Base-by-base conservation (phyloP, 2,329 filamentous ascomycete species). In the Chaetomium strumarium region DNA sequence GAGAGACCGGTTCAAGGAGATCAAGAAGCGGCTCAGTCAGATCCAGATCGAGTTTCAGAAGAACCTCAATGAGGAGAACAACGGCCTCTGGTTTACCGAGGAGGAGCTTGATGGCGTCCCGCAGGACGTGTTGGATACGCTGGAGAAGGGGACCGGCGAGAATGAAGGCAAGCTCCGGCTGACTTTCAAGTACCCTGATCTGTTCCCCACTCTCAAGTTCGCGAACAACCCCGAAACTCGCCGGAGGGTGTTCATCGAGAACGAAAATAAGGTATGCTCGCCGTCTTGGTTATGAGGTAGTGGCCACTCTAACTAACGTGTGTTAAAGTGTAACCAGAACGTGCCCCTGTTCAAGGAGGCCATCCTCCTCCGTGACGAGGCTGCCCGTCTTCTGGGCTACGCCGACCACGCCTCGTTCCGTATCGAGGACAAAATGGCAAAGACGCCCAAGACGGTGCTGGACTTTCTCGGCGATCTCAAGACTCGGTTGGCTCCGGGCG, bases 351-450 rank as follows among this genome's bases (percentile, higher is more conserved):
- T 93, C 75, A 81, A 80, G 58, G 86, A 91, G 65, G 81, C 86
- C 30, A 77, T 93, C 47, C 69, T 84, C 11, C 79, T 92, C 24
- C 83, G 89, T 10, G 87, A 92, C 61, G 87, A 92, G 67, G 85
- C 83, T 16, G 89, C 88, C 12, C 80, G 86, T 47, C 75, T 92
- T 44, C 75, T 92, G 1, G 87, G 87, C 12, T 93, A 90, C 67
- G 77, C 81, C 6, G 83, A 90, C 64, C 86, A 92, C 65, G 88
- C 88, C 16, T 79, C 83, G 44, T 84, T 90, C 67, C 75, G 80
- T 43, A 85, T 93, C 37, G 86, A 90, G 64, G 83, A 88, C 63
- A 92, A 90, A 77, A 93, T 93, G 88, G 87, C 88, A 43, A 90
- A 91, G 75, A 83, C 78, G 1, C 78, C 86, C 1, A 77, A 81